Evolutionary conservation across 495 filamentous ascomycete genomes (phyloP).

Genomic region (Penicillium coprophilum): DNA sequence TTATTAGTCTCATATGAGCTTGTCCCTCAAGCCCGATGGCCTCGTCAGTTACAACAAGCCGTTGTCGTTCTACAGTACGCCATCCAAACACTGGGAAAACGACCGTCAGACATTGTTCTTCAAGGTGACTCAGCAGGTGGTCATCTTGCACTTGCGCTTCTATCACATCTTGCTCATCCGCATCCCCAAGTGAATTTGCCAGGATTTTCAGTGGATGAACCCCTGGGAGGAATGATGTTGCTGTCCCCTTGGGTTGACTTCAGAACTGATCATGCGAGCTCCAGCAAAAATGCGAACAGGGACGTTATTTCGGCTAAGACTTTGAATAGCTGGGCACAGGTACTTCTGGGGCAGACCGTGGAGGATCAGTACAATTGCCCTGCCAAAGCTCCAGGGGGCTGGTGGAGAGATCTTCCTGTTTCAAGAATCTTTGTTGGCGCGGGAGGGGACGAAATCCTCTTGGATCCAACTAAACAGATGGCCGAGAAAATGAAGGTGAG

Average conservation of each 20-base stretch:
- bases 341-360: background rate
- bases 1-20: constrained; percentile 25
- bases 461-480: constrained; percentile 5
- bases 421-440: constrained; percentile 9
- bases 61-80: constrained; percentile 42
- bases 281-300: constrained; percentile 5
- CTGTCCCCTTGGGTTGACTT: constrained; percentile 19
- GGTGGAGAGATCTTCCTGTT: constrained; percentile 8
- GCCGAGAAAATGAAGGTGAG: background rate
- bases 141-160: constrained; percentile 48
- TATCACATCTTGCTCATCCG: constrained; percentile 55
- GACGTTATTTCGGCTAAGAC: constrained; percentile 2
- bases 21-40: constrained; percentile 48
- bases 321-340: background rate
- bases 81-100: constrained; percentile 32
- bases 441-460: constrained; percentile 5
- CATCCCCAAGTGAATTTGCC: constrained; percentile 31
- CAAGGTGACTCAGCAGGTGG: constrained; percentile 58
- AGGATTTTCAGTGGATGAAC: constrained; percentile 14
- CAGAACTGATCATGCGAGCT: constrained; percentile 5
- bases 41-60: constrained; percentile 52
- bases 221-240: constrained; percentile 10
- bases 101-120: constrained; percentile 44
- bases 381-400: background rate
- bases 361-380: constrained; percentile 6